Evolutionary conservation across 2,329 filamentous ascomycete genomes (phyloP).

Genomic region (Cercospora canescens): DNA sequence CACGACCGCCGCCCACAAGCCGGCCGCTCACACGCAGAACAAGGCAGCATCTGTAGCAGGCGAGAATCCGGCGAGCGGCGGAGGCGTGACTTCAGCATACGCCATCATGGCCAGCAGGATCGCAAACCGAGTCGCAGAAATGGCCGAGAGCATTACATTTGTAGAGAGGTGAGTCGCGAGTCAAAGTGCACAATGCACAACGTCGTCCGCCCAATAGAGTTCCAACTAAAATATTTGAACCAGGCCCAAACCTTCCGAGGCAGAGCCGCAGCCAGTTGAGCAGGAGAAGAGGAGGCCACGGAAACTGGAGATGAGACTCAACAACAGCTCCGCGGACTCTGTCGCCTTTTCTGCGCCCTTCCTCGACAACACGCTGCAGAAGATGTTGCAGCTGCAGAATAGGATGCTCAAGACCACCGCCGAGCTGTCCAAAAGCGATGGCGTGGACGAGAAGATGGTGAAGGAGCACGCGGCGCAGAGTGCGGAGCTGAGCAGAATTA

Average conservation of each 20-base stretch:
- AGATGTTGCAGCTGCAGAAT: slow-evolving; percentile 52
- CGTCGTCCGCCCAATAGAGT: not conserved
- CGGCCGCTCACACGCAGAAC: slow-evolving; percentile 30
- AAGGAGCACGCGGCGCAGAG: slow-evolving; percentile 53
- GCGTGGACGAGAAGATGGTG: slow-evolving; percentile 48
- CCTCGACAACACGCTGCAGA: slow-evolving; percentile 54
- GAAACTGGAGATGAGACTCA: slow-evolving; percentile 53
- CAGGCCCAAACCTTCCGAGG: slow-evolving; percentile 28
- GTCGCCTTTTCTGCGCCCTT: slow-evolving; percentile 54
- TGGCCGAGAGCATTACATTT: slow-evolving; percentile 55
- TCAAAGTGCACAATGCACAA: not conserved
- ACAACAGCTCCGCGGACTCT: slow-evolving; percentile 37
- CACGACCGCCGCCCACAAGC: slow-evolving; percentile 25
- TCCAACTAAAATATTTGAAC: slow-evolving; percentile 12
- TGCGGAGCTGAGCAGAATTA: slow-evolving; percentile 51
- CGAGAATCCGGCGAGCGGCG: slow-evolving; percentile 25
- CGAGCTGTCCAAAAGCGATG: slow-evolving; percentile 47
- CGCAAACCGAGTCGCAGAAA: slow-evolving; percentile 53
- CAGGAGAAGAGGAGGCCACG: slow-evolving; percentile 45
- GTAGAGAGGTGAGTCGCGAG: slow-evolving; percentile 42
- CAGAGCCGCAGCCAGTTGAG: slow-evolving; percentile 28
- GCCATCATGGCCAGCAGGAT: slow-evolving; percentile 53
- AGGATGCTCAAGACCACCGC: slow-evolving; percentile 51
- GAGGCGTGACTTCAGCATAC: slow-evolving; percentile 45
- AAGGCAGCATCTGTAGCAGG: slow-evolving; percentile 39